A percentile compares a stretch with the other conserved stretches of the same genome.
Conservation (phyloP, 495 filamentous ascomycete genomes). For the Parmelia sp. region DNA sequence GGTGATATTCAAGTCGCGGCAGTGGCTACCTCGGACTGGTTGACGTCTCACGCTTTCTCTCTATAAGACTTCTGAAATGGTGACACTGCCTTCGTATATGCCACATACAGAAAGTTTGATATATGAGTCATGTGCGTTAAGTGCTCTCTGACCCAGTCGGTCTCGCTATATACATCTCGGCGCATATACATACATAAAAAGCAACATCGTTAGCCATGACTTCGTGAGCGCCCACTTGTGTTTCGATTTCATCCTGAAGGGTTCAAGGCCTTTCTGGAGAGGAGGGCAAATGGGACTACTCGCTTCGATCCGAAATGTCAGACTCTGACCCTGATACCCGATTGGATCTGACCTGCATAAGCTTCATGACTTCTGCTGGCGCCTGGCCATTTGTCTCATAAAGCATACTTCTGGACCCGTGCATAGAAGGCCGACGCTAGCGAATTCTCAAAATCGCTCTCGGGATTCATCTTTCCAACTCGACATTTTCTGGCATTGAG, state of each 20-base stretch:
- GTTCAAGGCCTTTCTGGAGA: not conserved
- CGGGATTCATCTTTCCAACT: not conserved
- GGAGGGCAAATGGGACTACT: not conserved
- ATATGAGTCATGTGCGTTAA: too few species aligned
- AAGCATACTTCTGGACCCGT: not conserved
- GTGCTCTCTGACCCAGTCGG: too few species aligned
- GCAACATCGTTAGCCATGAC: too few species aligned
- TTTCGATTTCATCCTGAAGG: not conserved
- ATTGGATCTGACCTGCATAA: not conserved
- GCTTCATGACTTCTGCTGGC: not conserved
- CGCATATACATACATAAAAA: too few species aligned
- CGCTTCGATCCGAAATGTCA: not conserved
- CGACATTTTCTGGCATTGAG: not conserved
- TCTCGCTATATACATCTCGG: too few species aligned
- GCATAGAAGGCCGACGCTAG: not conserved
- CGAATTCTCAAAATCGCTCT: not conserved
- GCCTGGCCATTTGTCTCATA: not conserved
- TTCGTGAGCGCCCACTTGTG: not conserved
- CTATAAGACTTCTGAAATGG: not conserved
- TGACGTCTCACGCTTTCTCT: not conserved
- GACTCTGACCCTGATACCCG: not conserved
- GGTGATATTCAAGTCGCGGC: not conserved
- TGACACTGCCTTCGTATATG: not conserved
- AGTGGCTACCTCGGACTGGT: not conserved
- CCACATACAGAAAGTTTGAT: too few species aligned